These are phyloP conservation scores for Cryptococcus sp. DNA, from an alignment of 1,284 basidiomycete genomes.

Conservation along the genomic window DNA sequence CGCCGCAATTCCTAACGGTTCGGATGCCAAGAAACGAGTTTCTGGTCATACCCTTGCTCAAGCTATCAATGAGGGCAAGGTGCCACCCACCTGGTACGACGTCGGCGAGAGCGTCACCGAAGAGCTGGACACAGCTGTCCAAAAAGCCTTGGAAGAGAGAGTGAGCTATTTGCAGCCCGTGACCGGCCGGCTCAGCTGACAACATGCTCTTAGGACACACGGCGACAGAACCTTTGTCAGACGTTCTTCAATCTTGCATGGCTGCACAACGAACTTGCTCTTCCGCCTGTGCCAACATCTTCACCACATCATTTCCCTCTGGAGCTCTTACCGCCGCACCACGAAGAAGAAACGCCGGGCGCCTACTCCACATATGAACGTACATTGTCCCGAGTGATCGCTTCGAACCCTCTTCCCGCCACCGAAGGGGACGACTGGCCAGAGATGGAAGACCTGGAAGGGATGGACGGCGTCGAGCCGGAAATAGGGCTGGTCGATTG, in stretches of 20 bases:
- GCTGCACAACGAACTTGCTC: slow-evolving; percentile 45
- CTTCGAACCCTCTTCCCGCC: slow-evolving; percentile 22
- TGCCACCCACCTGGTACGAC: slow-evolving; percentile 30
- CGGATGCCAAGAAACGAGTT: slow-evolving; percentile 9
- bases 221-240: slow-evolving; percentile 35
- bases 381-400: slow-evolving; percentile 28
- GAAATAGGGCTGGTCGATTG: slow-evolving; percentile 45
- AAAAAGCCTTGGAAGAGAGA: slow-evolving; percentile 39
- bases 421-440: slow-evolving; percentile 29
- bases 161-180: slow-evolving; percentile 22
- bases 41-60: slow-evolving; percentile 18
- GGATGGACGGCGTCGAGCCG: slow-evolving; percentile 48
- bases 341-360: slow-evolving; percentile 36
- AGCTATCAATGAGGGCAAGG: slow-evolving; percentile 14
- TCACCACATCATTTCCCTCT: slow-evolving; percentile 35
- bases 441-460: slow-evolving; percentile 30
- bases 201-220: slow-evolving; percentile 26
- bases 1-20: not conserved
- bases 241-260: slow-evolving; percentile 44
- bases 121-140: slow-evolving; percentile 32
- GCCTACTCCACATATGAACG: slow-evolving; percentile 33
- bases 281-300: slow-evolving; percentile 36
- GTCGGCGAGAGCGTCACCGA: slow-evolving; percentile 41
- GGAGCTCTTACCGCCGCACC: slow-evolving; percentile 31
- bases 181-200: slow-evolving; percentile 5